Percentiles rank a stretch among this genome's conserved stretches.
Conservation (phyloP, 2,329 filamentous ascomycete species). For the Sporothrix dimorphospora region DNA sequence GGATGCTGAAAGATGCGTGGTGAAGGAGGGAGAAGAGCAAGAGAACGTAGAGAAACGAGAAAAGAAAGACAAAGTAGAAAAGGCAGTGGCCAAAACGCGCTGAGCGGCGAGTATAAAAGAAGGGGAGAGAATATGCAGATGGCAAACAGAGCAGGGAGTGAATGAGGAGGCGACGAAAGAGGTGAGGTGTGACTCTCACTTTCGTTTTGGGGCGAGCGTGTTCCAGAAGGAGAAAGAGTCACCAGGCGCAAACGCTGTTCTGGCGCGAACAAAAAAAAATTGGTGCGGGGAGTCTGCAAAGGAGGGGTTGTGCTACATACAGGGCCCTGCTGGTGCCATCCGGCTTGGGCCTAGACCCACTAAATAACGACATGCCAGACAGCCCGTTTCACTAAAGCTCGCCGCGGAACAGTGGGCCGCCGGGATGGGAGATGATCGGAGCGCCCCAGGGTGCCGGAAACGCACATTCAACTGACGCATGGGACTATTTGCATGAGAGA, state of each 20-base stretch:
- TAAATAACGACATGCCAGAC: conserved; percentile 15
- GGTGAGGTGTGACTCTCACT: conserved; percentile 5
- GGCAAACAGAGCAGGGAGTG: not conserved
- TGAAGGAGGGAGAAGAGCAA: not conserved
- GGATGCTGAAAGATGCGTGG: not conserved
- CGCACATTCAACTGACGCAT: not conserved
- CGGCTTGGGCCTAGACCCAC: conserved; percentile 8
- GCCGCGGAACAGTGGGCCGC: not conserved
- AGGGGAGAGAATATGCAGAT: not conserved
- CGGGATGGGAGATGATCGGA: conserved; percentile 1
- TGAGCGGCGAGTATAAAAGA: not conserved
- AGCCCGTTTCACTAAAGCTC: not conserved
- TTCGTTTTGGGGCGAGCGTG: conserved; percentile 15
- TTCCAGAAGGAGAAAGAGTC: conserved; percentile 23
- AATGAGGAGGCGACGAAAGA: not conserved
- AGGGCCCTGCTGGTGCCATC: conserved; percentile 6
- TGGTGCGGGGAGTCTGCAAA: not conserved
- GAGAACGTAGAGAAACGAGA: too few species aligned
- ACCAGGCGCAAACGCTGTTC: not conserved
- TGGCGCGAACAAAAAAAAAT: not conserved
- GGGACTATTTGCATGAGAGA: not conserved
- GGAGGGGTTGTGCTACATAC: conserved; percentile 21
- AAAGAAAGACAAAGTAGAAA: not conserved
- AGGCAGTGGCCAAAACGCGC: conserved; percentile 1
- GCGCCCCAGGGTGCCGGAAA: not conserved